Conservation (phyloP, 257 asterid genomes). For the Eucommia ulmoides region DNA sequence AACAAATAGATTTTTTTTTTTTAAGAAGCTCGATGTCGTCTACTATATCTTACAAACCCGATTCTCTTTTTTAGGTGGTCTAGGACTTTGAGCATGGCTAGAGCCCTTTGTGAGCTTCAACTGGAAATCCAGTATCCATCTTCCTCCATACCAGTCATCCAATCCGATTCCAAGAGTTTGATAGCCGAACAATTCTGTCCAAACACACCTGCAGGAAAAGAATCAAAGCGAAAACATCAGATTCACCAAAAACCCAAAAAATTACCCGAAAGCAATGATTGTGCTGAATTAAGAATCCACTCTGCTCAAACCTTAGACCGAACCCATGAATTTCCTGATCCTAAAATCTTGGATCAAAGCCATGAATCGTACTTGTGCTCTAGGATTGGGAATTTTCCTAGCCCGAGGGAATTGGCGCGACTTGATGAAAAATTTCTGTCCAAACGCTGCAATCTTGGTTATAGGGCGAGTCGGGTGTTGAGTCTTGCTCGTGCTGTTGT, state of each 20-base stretch:
- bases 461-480: slow-evolving; percentile 64
- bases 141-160: slow-evolving; percentile 10
- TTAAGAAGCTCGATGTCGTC: neutral
- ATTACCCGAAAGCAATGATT: slow-evolving; percentile 11
- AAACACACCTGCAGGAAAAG: slow-evolving; percentile 49
- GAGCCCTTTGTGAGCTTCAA: slow-evolving; percentile 77
- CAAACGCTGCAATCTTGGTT: slow-evolving; percentile 61
- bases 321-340: slow-evolving; percentile 9
- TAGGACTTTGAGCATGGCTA: slow-evolving; percentile 74
- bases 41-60: too few species aligned
- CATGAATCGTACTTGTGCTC: slow-evolving; percentile 4
- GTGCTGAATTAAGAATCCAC: slow-evolving; percentile 6
- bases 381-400: slow-evolving; percentile 55
- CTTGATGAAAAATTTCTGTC: slow-evolving; percentile 47
- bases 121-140: slow-evolving; percentile 32
- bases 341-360: too few species aligned
- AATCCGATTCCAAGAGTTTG: slow-evolving; percentile 8
- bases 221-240: slow-evolving; percentile 24
- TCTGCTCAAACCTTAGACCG: slow-evolving; percentile 10
- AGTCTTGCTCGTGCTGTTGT: slow-evolving; percentile 51
- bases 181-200: slow-evolving; percentile 27
- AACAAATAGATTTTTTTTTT: too few species aligned
- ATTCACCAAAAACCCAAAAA: slow-evolving; percentile 14
- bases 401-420: slow-evolving; percentile 49
- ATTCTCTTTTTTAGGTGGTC: slow-evolving; percentile 49